Evolutionary conservation across 257 asterid species (phyloP).

Genomic region (Nicotiana tomentosiformis): DNA sequence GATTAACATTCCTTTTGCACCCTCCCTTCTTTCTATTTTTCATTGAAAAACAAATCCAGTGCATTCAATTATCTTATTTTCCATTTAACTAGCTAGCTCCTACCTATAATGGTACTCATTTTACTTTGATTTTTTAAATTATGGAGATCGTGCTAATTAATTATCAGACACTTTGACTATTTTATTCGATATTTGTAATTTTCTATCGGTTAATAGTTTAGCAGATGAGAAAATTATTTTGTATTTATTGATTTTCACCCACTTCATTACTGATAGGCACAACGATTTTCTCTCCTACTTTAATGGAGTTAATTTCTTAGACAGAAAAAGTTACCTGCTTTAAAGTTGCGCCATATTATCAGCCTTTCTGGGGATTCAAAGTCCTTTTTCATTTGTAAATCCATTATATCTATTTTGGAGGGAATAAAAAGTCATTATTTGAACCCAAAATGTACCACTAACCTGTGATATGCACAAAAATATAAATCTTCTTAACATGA

Average conservation of each 20-base stretch:
- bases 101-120: neutral
- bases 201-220: neutral
- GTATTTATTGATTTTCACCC: no score
- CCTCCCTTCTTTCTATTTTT: neutral
- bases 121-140: neutral
- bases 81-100: neutral
- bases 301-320: no score
- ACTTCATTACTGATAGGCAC: neutral
- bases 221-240: no score
- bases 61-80: neutral
- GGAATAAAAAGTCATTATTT: no score
- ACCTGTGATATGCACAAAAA: neutral
- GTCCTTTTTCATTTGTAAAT: neutral
- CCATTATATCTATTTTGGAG: no score
- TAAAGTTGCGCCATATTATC: no score
- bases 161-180: neutral
- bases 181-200: neutral
- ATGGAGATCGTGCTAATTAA: no score
- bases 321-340: no score
- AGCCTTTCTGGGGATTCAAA: no score
- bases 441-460: neutral
- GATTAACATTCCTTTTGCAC: conserved; percentile 2
- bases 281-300: neutral
- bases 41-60: neutral
- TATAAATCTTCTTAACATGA: neutral